These are phyloP conservation scores for Nigrospora osmanthi DNA, from an alignment of 2,329 filamentous ascomycete species.

Conservation along the genomic window DNA sequence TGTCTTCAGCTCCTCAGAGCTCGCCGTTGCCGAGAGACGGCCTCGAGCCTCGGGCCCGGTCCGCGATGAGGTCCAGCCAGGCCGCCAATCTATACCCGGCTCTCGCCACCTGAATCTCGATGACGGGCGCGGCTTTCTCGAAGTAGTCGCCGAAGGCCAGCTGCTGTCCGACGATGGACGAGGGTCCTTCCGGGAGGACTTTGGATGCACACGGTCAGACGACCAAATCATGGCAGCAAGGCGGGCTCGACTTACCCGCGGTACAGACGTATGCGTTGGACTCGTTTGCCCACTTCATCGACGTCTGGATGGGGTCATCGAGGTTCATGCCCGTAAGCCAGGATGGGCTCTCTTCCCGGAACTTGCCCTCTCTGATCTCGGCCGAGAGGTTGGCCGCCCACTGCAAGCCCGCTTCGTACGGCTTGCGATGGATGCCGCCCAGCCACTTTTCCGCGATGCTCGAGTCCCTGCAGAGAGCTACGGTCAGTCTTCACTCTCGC, in stretches of 20 bases:
- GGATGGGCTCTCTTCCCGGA: conserved; percentile 32
- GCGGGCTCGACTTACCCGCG: conserved; percentile 36
- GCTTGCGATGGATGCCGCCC: conserved; percentile 42
- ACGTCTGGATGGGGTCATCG: conserved; percentile 43
- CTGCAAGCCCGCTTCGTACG: conserved; percentile 39
- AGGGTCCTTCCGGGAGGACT: conserved; percentile 56
- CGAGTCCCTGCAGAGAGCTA: conserved; percentile 34
- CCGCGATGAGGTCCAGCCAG: conserved; percentile 57
- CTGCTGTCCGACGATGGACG: conserved; percentile 50
- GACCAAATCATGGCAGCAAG: not conserved
- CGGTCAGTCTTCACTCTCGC: too few species aligned
- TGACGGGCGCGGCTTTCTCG: conserved; percentile 51
- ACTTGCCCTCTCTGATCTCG: conserved; percentile 50
- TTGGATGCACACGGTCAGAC: not conserved
- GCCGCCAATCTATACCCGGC: conserved; percentile 62
- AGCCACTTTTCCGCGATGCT: conserved; percentile 59
- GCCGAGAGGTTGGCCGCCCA: conserved; percentile 51
- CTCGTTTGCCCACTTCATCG: conserved; percentile 56
- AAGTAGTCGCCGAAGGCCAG: conserved; percentile 54
- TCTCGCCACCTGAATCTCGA: conserved; percentile 59
- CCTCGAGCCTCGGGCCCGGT: conserved; percentile 16
- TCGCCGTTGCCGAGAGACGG: conserved; percentile 13
- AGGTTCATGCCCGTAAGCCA: conserved; percentile 55
- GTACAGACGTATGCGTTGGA: conserved; percentile 55
- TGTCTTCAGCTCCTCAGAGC: conserved; percentile 15